Evolutionary conservation across 768 basidiomycete genomes (phyloP), one percentile per base, ranked within the genome.

Genomic region (Tephrocybe sp.): DNA sequence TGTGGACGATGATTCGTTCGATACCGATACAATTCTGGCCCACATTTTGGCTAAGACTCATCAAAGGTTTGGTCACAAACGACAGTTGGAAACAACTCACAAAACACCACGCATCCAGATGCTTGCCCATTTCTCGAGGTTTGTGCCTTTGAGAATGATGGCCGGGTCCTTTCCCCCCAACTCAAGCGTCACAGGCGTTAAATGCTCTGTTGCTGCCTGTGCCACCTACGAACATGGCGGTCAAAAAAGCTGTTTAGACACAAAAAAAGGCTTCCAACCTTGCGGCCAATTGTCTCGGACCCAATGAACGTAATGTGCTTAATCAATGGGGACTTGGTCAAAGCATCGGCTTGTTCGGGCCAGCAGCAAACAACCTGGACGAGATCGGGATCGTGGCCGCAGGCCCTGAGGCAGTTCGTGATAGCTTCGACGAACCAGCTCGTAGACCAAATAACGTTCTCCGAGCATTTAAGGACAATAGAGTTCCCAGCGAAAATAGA

Each of bases 11-110:
- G 57, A 98, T 79, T 2, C 94, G 83, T 67, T 99, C 96, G 56
- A 95, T 90, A 30, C 95, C 96, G 60, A 99, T 96, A 67, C 96
- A 99, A 62, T 98, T 98, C 71, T 98, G 96, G 18, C 95, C 95
- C 45, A 82, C 81, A 53, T 93, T 92, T 75, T 94, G 93, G 75
- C 93, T 94, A 62, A 23, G 41, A 48, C 30, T 25, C 17, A 48
- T 26, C 11, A 50, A 36, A 51, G n/a, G 18, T 40, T 23, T 44
- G 4, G 7, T 24, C 9, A 15, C 21, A 39, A 39, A 46, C n/a
- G 34, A 26, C 14, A 40, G 48, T 14, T 4, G 15, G 49, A 38
- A 25, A 17, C 26, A 14, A 76, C 90, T 66, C 69, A 96, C 93
- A 90, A 98, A 48, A 91, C 81, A 34, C 91, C 96, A 43, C 95